Conservation (phyloP, 2,329 filamentous ascomycete species). For the Talaromyces islandicus region DNA sequence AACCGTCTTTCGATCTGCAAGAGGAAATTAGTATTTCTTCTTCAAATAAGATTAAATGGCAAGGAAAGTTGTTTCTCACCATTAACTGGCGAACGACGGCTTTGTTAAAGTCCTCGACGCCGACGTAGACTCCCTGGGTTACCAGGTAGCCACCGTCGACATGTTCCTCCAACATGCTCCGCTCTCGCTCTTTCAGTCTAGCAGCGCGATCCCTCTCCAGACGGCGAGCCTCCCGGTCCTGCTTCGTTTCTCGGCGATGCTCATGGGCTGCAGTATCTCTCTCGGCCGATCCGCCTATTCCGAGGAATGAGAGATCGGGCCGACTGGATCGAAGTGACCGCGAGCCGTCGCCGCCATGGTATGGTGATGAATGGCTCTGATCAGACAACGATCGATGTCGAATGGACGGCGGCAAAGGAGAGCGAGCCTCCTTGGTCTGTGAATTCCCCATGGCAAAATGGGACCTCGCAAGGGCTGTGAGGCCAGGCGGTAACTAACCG, state of each 20-base stretch:
- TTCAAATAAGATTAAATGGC: neutral
- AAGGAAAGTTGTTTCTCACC: constrained; percentile 48
- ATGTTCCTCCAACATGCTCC: constrained; percentile 84
- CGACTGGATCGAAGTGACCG: constrained; percentile 49
- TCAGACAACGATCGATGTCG: constrained; percentile 25
- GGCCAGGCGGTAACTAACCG: neutral
- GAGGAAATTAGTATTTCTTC: constrained; percentile 12
- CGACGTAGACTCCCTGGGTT: constrained; percentile 88
- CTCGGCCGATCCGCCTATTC: constrained; percentile 44
- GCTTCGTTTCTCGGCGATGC: constrained; percentile 75
- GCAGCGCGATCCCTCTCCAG: constrained; percentile 72
- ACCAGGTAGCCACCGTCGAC: constrained; percentile 94
- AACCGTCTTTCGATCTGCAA: constrained; percentile 83
- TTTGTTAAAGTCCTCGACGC: constrained; percentile 90
- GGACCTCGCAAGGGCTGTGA: neutral
- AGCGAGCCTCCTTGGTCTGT: constrained; percentile 41
- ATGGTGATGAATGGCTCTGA: constrained; percentile 22
- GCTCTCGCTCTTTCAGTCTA: constrained; percentile 76
- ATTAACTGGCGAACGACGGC: constrained; percentile 79
- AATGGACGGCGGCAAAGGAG: constrained; percentile 20
- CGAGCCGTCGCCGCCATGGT: constrained; percentile 32
- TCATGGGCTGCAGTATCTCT: constrained; percentile 48
- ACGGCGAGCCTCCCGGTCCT: constrained; percentile 81
- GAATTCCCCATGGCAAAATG: constrained; percentile 37
- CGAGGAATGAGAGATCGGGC: constrained; percentile 55